Evolutionary conservation across 345 rosid species (phyloP).

Genomic region (Anastatica hierochuntica): DNA sequence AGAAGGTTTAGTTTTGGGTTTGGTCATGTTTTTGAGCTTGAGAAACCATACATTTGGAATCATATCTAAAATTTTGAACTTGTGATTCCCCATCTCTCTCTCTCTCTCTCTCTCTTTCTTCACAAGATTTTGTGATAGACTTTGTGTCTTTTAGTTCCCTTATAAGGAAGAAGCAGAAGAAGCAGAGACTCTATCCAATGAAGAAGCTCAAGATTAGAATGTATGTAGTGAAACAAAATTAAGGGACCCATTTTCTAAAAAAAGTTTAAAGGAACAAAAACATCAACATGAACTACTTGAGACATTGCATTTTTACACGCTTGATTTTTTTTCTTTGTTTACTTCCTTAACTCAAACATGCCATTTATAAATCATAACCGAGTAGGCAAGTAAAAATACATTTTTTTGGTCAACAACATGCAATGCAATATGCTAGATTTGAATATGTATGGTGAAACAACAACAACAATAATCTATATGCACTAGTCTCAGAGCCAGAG

Average conservation of each 20-base stretch:
- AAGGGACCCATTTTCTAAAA: neutral
- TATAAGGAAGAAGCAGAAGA: neutral
- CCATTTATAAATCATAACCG: too few relatives aligned
- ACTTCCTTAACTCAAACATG: too few relatives aligned
- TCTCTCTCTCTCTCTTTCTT: conserved; percentile 4
- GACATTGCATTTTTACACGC: too few relatives aligned
- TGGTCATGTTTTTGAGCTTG: conserved; percentile 59
- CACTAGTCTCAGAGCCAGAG: too few relatives aligned
- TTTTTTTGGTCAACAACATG: too few relatives aligned
- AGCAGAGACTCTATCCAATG: neutral
- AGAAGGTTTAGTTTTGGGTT: conserved; percentile 18
- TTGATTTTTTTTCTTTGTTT: too few relatives aligned
- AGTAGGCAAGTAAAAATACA: too few relatives aligned
- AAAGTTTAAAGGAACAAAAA: conserved; percentile 11
- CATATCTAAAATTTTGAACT: conserved; percentile 53
- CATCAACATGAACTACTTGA: conserved; percentile 20
- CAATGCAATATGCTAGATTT: too few relatives aligned
- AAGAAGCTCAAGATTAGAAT: conserved; percentile 8
- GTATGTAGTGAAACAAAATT: conserved; percentile 7
- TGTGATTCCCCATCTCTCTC: conserved; percentile 46
- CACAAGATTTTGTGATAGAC: conserved; percentile 5
- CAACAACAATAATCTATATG: too few relatives aligned
- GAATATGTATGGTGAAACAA: too few relatives aligned
- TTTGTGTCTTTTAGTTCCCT: neutral
- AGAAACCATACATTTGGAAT: conserved; percentile 73